Evolutionary conservation across 352 stramenopile species (phyloP), one percentile per base, ranked within the genome.

Genomic region (Phytopythium cucurbitacearum): DNA sequence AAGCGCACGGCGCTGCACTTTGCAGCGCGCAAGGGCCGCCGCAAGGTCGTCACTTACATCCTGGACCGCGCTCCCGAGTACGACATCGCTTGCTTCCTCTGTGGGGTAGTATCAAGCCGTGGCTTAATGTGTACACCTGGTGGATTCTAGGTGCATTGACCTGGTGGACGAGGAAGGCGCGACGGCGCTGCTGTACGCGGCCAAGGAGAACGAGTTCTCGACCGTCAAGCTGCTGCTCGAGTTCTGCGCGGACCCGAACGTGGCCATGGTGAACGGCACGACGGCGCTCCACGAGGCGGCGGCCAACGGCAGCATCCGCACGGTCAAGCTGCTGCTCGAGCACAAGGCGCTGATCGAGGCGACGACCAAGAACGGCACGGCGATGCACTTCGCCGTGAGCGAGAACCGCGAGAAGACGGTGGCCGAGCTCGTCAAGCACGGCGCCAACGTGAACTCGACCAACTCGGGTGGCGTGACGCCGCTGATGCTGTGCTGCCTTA

Each of bases 1-100:
- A 86, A 91, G 66, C 82, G 82, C 62, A 82, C 71, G 59, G 76
- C 80, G 51, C 60, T 93, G 55, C 82, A 93, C 65, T 93, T 93
- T 63, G 80, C 82, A 4, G 82, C 80, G 9, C 72, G 73, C 50
- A 89, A 89, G 60, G 82, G 82, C 36, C 77, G 82, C 34, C 71
- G 76, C n/a, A 91, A 93, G 64, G 73, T 89, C 35, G 69, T 91
- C 38, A 60, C 56, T 34, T 89, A 74, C 61, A 86, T 93, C 62
- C 50, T 89, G n/a, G 73, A 89, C 10, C 62, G 72, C 28, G 69
- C 72, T 0, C 77, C 80, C 0, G 67, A 71, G 64, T 87, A 28
- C 21, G 21, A 28, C 21, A 2, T 28, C 21, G 21, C 21, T 28
- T 28, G 21, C 21, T 57, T 32, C 21, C 21, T 28, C 64, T 63